Conservation (phyloP, 169 alveolate genomes). For the Cardiosporidium cionae region DNA sequence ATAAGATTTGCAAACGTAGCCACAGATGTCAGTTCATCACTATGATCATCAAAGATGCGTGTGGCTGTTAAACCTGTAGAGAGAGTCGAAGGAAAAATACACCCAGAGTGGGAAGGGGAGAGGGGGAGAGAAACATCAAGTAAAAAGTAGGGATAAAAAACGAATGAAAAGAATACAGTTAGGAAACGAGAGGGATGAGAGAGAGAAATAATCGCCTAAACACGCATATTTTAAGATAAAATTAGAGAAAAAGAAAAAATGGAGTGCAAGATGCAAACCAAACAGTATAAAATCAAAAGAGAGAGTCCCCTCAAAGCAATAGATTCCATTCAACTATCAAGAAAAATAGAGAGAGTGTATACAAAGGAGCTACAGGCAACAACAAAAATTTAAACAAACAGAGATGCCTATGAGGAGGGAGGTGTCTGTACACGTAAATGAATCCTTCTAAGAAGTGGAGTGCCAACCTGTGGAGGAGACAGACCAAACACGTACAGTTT, state of each 20-base stretch:
- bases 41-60: slow-evolving; percentile 26
- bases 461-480: not conserved
- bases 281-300: too few relatives aligned
- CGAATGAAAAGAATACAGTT: not conserved
- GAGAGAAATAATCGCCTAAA: not conserved
- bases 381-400: too few relatives aligned
- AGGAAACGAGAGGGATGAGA: not conserved
- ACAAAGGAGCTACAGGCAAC: too few relatives aligned
- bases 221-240: too few relatives aligned
- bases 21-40: slow-evolving; percentile 19
- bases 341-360: too few relatives aligned
- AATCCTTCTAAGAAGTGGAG: too few relatives aligned
- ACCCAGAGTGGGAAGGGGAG: not conserved
- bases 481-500: slow-evolving; percentile 32
- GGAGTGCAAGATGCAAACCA: too few relatives aligned
- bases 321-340: too few relatives aligned
- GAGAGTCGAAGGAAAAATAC: not conserved
- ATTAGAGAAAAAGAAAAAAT: too few relatives aligned
- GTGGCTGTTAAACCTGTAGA: not conserved
- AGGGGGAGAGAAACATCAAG: not conserved
- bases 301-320: too few relatives aligned
- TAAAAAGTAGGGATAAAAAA: not conserved
- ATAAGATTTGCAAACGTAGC: slow-evolving; percentile 9
- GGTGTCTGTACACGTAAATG: too few relatives aligned
- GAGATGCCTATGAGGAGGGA: too few relatives aligned